phyloP scores from a whole-genome alignment of 805 yeast species.

The Yarrowia keelungensis region DNA sequence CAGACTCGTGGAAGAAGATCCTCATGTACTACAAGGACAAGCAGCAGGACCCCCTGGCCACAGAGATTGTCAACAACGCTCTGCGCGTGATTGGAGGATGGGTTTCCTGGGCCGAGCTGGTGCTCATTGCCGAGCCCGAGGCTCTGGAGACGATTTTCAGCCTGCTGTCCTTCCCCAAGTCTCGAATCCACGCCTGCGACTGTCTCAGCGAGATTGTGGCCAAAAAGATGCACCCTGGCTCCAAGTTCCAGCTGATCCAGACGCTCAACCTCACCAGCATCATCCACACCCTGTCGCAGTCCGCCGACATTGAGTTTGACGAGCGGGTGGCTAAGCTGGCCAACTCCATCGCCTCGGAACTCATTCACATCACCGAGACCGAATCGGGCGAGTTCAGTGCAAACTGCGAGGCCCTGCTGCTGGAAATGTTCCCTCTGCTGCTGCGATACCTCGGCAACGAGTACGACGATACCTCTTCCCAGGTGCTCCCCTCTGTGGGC shows the following conservation, averaged over 20 bases:
- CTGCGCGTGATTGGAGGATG: constrained; percentile 79
- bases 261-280: constrained; percentile 70
- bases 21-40: constrained; percentile 52
- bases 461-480: constrained; percentile 86
- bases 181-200: constrained; percentile 61
- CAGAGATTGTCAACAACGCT: constrained; percentile 62
- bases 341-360: constrained; percentile 76
- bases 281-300: constrained; percentile 52
- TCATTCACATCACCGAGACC: constrained; percentile 69
- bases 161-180: constrained; percentile 59
- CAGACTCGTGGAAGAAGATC: constrained; percentile 71
- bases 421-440: constrained; percentile 73
- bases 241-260: constrained; percentile 71
- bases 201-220: constrained; percentile 69
- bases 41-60: constrained; percentile 43
- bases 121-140: constrained; percentile 68
- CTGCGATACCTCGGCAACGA: constrained; percentile 77
- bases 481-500: constrained; percentile 80
- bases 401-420: constrained; percentile 54
- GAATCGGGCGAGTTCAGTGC: constrained; percentile 40
- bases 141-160: constrained; percentile 65
- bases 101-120: constrained; percentile 91
- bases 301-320: constrained; percentile 67
- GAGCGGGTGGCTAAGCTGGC: constrained; percentile 78
- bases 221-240: constrained; percentile 78